phyloP scores from a whole-genome alignment of 768 basidiomycete species.

The Pleurotus platypus region DNA sequence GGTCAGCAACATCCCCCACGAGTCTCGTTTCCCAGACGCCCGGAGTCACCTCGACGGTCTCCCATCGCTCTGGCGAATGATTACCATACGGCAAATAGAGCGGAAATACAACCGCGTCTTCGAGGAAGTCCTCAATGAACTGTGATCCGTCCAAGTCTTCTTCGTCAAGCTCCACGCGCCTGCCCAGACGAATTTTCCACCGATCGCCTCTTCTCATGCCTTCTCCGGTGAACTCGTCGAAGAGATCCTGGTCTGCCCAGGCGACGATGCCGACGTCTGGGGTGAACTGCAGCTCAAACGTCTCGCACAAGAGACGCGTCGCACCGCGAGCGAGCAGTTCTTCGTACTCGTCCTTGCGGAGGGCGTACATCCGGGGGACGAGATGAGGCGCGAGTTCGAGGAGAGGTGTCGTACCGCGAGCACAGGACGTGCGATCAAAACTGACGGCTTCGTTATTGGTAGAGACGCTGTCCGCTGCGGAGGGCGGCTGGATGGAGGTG shows the following conservation, averaged over 20 bases:
- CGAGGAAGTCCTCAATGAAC: slow-evolving; percentile 30
- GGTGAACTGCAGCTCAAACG: slow-evolving; percentile 29
- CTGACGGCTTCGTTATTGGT: slow-evolving; percentile 18
- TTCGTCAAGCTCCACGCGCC: slow-evolving; percentile 27
- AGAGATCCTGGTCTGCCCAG: slow-evolving; percentile 26
- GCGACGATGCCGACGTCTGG: slow-evolving; percentile 27
- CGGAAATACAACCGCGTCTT: slow-evolving; percentile 26
- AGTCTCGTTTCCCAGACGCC: slow-evolving; percentile 28
- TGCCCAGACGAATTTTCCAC: slow-evolving; percentile 37
- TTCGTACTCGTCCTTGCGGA: slow-evolving; percentile 21
- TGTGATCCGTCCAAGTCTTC: slow-evolving; percentile 30
- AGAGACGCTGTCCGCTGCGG: slow-evolving; percentile 8
- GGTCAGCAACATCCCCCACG: background rate
- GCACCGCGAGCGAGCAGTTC: slow-evolving; percentile 28
- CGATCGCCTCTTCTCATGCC: slow-evolving; percentile 27
- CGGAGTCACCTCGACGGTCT: slow-evolving; percentile 23
- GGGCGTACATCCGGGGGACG: background rate
- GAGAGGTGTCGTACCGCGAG: slow-evolving; percentile 28
- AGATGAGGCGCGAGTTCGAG: slow-evolving; percentile 12
- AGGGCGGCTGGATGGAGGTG: background rate
- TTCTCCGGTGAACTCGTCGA: slow-evolving; percentile 28
- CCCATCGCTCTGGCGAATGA: slow-evolving; percentile 18
- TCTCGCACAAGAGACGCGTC: slow-evolving; percentile 33
- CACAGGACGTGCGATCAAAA: slow-evolving; percentile 19
- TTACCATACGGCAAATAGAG: background rate